Conservation (phyloP, 2,329 filamentous ascomycete genomes). For the Penicillium paneum region DNA sequence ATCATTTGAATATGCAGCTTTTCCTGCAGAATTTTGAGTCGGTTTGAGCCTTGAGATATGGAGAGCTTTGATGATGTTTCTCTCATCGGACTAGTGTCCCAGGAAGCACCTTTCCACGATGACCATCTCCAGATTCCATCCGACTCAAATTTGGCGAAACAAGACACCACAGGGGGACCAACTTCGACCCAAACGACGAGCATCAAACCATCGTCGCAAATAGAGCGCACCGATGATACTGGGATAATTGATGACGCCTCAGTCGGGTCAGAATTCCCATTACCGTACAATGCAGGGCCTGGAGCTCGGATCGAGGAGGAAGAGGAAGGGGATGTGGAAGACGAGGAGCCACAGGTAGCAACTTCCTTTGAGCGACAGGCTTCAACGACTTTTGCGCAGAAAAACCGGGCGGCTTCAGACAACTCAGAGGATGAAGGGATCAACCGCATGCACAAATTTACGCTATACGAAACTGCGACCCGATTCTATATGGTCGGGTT, state of each 20-base stretch:
- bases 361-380: conserved; percentile 46
- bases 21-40: neutral
- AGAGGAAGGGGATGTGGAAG: conserved; percentile 38
- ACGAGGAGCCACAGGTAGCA: conserved; percentile 45
- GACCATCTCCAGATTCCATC: conserved; percentile 12
- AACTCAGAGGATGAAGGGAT: conserved; percentile 47
- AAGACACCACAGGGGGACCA: conserved; percentile 10
- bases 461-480: conserved; percentile 91
- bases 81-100: conserved; percentile 21
- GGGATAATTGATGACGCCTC: conserved; percentile 17
- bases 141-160: conserved; percentile 11
- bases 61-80: conserved; percentile 41
- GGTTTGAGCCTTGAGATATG: conserved; percentile 22
- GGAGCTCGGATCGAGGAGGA: conserved; percentile 32
- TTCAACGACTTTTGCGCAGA: conserved; percentile 38
- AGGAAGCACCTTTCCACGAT: conserved; percentile 14
- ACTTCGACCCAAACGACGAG: conserved; percentile 14
- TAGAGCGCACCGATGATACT: conserved; percentile 16
- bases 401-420: conserved; percentile 36
- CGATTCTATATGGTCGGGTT: conserved; percentile 93
- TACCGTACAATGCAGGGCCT: conserved; percentile 33
- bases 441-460: conserved; percentile 86
- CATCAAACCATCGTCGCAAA: neutral
- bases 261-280: conserved; percentile 26
- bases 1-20: neutral